These are phyloP conservation scores for Vitis vinifera DNA, from an alignment of 164 flowering plant genomes.

Conservation along the genomic window DNA sequence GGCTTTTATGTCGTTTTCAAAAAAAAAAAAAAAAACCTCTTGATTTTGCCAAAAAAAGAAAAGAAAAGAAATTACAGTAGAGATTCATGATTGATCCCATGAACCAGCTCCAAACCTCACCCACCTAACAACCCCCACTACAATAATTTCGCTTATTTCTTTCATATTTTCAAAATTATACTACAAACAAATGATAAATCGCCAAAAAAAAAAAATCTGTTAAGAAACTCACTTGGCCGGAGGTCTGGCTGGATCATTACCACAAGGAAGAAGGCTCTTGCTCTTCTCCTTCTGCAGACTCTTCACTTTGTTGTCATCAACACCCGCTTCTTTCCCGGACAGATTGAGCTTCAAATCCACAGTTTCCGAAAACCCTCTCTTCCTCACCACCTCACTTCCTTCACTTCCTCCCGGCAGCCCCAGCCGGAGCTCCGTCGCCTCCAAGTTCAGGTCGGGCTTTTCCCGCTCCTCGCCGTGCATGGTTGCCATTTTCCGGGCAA, in stretches of 20 bases:
- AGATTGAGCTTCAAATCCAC: slow-evolving; percentile 84
- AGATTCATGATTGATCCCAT: too few species aligned
- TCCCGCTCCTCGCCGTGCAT: slow-evolving; percentile 18
- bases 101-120: too few species aligned
- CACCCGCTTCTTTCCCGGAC: slow-evolving; percentile 12
- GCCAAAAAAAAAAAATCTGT: not conserved
- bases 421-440: slow-evolving; percentile 68
- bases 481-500: slow-evolving; percentile 25
- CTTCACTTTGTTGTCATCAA: slow-evolving; percentile 21
- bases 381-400: slow-evolving; percentile 22
- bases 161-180: too few species aligned
- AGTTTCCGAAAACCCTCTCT: slow-evolving; percentile 63
- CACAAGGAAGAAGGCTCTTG: slow-evolving; percentile 21
- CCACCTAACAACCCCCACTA: too few species aligned
- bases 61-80: too few species aligned
- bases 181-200: too few species aligned
- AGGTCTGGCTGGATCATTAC: slow-evolving; percentile 51
- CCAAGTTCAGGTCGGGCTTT: slow-evolving; percentile 28
- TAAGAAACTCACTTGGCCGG: slow-evolving; percentile 50
- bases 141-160: too few species aligned
- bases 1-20: too few species aligned
- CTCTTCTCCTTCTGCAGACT: slow-evolving; percentile 17
- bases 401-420: slow-evolving; percentile 55
- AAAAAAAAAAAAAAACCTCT: too few species aligned
- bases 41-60: too few species aligned